Conservation (phyloP, 78 protist species). For the Dictyostelium firmibasis region DNA sequence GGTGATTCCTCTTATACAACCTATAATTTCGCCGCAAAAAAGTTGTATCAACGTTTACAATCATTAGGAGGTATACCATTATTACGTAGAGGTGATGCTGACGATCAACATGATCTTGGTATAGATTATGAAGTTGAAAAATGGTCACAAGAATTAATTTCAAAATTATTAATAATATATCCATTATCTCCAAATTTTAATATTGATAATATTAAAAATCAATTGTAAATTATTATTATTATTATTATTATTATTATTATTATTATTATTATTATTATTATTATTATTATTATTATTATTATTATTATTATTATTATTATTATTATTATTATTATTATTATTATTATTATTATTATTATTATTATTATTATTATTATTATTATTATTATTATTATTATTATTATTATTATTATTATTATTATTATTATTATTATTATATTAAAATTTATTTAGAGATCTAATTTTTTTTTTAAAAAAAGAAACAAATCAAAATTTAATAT, state of each 20-base stretch:
- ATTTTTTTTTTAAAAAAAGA: neutral
- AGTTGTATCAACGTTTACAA: conserved; percentile 24
- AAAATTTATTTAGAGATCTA: neutral
- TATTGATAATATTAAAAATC: neutral
- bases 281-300: neutral
- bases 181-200: conserved; percentile 45
- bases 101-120: conserved; percentile 84
- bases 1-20: conserved; percentile 83
- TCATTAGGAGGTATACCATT: conserved; percentile 69
- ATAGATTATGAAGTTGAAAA: conserved; percentile 72
- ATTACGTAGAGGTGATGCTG: conserved; percentile 77
- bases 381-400: too few species aligned
- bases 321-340: neutral
- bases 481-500: conserved; percentile 7
- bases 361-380: too few species aligned
- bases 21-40: conserved; percentile 76
- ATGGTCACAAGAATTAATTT: conserved; percentile 70
- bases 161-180: neutral
- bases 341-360: neutral
- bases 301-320: neutral
- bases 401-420: neutral
- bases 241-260: neutral
- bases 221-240: neutral
- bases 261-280: neutral
- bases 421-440: neutral